Base-by-base conservation (phyloP, 306 rosid species). In the Vicia faba region DNA sequence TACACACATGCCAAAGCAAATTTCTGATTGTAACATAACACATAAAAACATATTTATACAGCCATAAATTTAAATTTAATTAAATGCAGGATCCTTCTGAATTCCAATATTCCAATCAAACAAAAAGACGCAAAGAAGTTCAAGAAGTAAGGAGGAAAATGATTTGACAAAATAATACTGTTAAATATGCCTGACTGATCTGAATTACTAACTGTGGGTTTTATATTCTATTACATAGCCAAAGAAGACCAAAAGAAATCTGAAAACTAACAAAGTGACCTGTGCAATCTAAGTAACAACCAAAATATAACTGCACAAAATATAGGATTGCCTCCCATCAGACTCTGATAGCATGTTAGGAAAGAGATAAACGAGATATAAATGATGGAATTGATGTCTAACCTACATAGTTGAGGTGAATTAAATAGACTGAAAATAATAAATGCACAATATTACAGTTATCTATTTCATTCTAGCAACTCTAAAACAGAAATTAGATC, bases 401-500 rank as follows among this genome's bases (percentile, higher is more conserved):
- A 15, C 5, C 69, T 28, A 45, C 56, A 64, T 19, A 45, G 5
- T n/a, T 18, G 26, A 64, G 53, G 5, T 64, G 43, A 45, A 64
- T 11, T 14, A 44, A 25, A 40, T 9, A 64, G 56, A 64, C 26
- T 39, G 50, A 20, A 20, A 44, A 44, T 28, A 15, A 8, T 44
- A 5, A 26, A 64, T 14, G 5, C 57, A 14, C 33, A 12, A 28
- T 7, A 64, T n/a, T 61, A 61, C 35, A 44, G 41, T 14, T 44
- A 43, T 28, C 68, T 41, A 40, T 41, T 20, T 20, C 23, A 5
- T 62, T 41, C 25, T 43, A 63, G 26, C 38, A 63, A 41, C 19
- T 56, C 50, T 55, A 28, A 39, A 25, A 68, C 66, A 45, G 48
- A 62, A 56, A 68, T 0, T 40, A 35, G 43, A 64, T 49, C 61